Conservation (phyloP, 2,329 filamentous ascomycete species). For the Nemania bipapillata region DNA sequence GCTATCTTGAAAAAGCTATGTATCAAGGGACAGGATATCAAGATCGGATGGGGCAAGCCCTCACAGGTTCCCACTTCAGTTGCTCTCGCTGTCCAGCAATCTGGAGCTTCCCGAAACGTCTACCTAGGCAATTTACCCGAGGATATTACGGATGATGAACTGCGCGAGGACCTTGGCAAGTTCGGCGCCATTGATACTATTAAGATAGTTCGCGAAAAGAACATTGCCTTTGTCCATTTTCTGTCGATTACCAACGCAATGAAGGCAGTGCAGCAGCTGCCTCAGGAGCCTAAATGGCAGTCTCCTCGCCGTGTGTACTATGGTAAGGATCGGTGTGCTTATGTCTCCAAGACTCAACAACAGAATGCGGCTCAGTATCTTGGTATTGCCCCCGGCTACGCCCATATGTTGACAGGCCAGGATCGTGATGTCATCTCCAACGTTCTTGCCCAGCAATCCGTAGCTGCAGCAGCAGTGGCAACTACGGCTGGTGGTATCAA, state of each 20-base stretch:
- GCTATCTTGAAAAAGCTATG: conserved; percentile 99
- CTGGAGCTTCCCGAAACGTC: conserved; percentile 94
- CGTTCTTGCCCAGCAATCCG: conserved; percentile 94
- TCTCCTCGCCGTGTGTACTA: conserved; percentile 96
- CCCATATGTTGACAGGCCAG: conserved; percentile 93
- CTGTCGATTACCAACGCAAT: conserved; percentile 95
- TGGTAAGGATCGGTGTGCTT: conserved; percentile 97
- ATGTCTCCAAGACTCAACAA: conserved; percentile 99
- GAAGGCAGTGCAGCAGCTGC: conserved; percentile 95
- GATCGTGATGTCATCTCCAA: conserved; percentile 97
- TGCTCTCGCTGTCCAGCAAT: conserved; percentile 96
- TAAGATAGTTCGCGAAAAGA: conserved; percentile 97
- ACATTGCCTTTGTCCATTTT: conserved; percentile 97
- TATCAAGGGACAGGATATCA: conserved; percentile 98
- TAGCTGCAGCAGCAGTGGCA: conserved; percentile 93
- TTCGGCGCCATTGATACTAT: conserved; percentile 97
- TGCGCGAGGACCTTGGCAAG: conserved; percentile 93
- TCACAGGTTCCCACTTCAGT: conserved; percentile 98
- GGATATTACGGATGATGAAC: conserved; percentile 88
- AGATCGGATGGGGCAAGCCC: conserved; percentile 98
- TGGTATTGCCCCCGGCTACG: conserved; percentile 94
- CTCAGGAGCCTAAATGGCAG: conserved; percentile 97
- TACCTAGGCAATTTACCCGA: conserved; percentile 94
- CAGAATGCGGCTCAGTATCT: conserved; percentile 98
- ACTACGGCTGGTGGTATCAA: conserved; percentile 96